Evolutionary conservation across 1,139 yeast genomes (phyloP).

Genomic region (Protomyces gravidus): DNA sequence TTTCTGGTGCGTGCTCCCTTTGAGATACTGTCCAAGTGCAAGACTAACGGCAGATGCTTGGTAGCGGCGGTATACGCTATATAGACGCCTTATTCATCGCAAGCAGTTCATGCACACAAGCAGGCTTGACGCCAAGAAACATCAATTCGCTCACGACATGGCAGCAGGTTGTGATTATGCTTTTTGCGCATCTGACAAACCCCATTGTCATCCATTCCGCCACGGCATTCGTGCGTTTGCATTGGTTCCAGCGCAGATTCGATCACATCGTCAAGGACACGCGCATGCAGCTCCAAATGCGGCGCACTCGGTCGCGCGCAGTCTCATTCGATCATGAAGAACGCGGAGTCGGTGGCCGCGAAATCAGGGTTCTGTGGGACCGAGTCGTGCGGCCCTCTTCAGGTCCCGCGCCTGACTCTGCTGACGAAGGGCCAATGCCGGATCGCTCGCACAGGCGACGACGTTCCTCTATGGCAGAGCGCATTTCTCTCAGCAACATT

Average conservation of each 20-base stretch:
- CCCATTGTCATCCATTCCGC: constrained; percentile 87
- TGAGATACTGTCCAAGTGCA: neutral
- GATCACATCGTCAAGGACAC: constrained; percentile 63
- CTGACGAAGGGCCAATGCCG: neutral
- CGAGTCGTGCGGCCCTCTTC: neutral
- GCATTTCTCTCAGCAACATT: neutral
- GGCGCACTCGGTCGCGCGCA: constrained; percentile 55
- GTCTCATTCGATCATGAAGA: constrained; percentile 21
- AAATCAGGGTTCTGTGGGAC: constrained; percentile 29
- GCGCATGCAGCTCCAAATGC: constrained; percentile 68
- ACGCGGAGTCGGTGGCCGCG: constrained; percentile 30
- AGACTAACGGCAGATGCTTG: constrained; percentile 6
- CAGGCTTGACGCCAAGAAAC: constrained; percentile 80
- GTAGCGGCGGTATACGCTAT: constrained; percentile 50
- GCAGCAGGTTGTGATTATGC: constrained; percentile 60
- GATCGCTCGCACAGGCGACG: neutral
- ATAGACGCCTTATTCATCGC: constrained; percentile 76
- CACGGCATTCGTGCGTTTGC: constrained; percentile 71
- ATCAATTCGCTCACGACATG: constrained; percentile 58
- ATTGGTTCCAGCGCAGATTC: constrained; percentile 85
- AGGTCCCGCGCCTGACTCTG: neutral
- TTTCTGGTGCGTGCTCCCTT: neutral
- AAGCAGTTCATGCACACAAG: constrained; percentile 78
- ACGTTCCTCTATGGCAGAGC: neutral
- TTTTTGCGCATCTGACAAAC: constrained; percentile 63